Conservation (phyloP, 805 yeast species). For the Yarrowia yakushimensis region DNA sequence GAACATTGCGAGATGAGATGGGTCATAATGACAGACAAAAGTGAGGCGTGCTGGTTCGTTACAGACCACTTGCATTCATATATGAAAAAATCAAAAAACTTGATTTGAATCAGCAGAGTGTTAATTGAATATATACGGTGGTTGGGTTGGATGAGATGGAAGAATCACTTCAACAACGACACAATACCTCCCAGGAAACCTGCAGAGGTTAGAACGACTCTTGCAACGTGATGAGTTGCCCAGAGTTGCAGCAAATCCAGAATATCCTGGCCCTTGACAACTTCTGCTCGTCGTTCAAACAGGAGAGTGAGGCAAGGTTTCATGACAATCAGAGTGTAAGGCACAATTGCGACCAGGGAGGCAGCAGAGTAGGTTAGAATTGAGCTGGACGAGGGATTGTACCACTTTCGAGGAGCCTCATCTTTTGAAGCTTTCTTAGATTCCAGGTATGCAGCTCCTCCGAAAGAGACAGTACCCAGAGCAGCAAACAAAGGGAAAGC, state of each 20-base stretch:
- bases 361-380: not conserved
- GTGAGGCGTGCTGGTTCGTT: too few species aligned
- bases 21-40: too few species aligned
- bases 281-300: not conserved
- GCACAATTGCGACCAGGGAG: conserved; percentile 1
- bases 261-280: conserved; percentile 4
- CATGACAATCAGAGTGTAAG: conserved; percentile 1
- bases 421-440: not conserved
- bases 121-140: not conserved
- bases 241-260: not conserved
- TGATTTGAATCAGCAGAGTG: too few species aligned
- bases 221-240: not conserved
- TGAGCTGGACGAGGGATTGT: not conserved
- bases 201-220: not conserved
- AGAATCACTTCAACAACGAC: not conserved
- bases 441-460: not conserved
- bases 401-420: not conserved
- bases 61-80: too few species aligned
- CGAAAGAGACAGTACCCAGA: not conserved
- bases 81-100: too few species aligned
- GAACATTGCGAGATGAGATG: not conserved
- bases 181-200: conserved; percentile 1
- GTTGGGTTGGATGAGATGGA: too few species aligned
- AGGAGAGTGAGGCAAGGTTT: not conserved
- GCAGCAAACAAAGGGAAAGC: not conserved